Evolutionary conservation across 2,329 filamentous ascomycete species (phyloP).

Genomic region (Penicillium sclerotiorum): DNA sequence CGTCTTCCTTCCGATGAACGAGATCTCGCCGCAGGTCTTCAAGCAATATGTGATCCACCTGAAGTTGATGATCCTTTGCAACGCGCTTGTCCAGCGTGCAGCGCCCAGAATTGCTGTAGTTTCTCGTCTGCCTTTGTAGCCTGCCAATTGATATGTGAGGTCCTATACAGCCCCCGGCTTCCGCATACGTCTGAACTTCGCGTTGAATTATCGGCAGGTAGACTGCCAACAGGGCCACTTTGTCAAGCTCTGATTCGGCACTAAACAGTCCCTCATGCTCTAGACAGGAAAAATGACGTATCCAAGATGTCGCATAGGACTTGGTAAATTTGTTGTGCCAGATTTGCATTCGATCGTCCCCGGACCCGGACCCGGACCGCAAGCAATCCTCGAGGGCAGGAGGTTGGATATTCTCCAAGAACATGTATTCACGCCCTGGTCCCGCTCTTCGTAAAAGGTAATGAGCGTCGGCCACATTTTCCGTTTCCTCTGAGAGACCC

Average conservation of each 20-base stretch:
- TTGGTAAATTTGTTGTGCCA: background rate
- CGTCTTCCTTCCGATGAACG: background rate
- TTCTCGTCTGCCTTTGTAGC: background rate
- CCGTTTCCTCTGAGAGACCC: background rate
- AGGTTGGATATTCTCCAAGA: background rate
- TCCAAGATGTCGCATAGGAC: background rate
- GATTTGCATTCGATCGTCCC: background rate
- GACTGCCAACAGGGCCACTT: background rate
- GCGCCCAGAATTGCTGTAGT: no score
- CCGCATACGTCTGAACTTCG: background rate
- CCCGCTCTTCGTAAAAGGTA: background rate
- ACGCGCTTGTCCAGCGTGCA: no score
- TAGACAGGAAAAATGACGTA: background rate
- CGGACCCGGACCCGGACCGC: background rate
- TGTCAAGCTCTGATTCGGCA: background rate
- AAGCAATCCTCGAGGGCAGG: background rate
- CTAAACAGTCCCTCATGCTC: background rate
- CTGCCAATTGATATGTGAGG: background rate
- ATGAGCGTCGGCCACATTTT: background rate
- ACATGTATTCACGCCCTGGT: background rate
- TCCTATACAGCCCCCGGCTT: background rate
- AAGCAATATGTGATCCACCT: background rate
- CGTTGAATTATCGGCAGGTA: background rate
- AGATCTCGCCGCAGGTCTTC: background rate
- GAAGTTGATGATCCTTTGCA: background rate